Percentiles rank a stretch among this genome's conserved stretches.
phyloP scores from a whole-genome alignment of 1,139 yeast species.

The Yamadazyma epiphylla region DNA sequence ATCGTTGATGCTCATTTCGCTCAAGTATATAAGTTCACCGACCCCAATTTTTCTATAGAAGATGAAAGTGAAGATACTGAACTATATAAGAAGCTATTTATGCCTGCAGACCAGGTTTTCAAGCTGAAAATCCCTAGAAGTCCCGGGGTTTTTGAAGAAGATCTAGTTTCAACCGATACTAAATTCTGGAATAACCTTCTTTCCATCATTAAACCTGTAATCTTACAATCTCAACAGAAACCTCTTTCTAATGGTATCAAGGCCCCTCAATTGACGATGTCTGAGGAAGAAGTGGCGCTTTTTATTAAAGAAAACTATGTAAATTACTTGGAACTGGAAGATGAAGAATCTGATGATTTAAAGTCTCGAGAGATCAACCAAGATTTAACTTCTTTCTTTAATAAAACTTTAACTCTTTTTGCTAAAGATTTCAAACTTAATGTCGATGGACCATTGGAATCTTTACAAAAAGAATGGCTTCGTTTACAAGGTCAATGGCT shows the following conservation, averaged over 20 bases:
- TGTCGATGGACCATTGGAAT: constrained; percentile 3
- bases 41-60: constrained; percentile 29
- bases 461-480: constrained; percentile 17
- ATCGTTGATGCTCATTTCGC: constrained; percentile 36
- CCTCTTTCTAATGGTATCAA: constrained; percentile 9
- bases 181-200: constrained; percentile 23
- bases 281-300: constrained; percentile 30
- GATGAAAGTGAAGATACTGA: constrained; percentile 27
- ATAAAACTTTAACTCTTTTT: constrained; percentile 20
- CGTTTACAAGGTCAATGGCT: constrained; percentile 23
- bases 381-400: constrained; percentile 26
- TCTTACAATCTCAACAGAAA: constrained; percentile 13
- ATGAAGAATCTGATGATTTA: constrained; percentile 24
- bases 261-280: constrained; percentile 13
- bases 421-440: constrained; percentile 18
- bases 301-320: constrained; percentile 23
- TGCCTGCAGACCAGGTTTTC: constrained; percentile 40
- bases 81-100: constrained; percentile 32
- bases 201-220: constrained; percentile 13
- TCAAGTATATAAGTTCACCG: constrained; percentile 35
- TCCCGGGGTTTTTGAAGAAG: constrained; percentile 6
- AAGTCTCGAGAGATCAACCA: constrained; percentile 28
- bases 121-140: constrained; percentile 16
- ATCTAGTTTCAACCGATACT: constrained; percentile 14
- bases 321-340: constrained; percentile 2